Conservation (phyloP, 2,329 filamentous ascomycete genomes). For the Penicillium freii region DNA sequence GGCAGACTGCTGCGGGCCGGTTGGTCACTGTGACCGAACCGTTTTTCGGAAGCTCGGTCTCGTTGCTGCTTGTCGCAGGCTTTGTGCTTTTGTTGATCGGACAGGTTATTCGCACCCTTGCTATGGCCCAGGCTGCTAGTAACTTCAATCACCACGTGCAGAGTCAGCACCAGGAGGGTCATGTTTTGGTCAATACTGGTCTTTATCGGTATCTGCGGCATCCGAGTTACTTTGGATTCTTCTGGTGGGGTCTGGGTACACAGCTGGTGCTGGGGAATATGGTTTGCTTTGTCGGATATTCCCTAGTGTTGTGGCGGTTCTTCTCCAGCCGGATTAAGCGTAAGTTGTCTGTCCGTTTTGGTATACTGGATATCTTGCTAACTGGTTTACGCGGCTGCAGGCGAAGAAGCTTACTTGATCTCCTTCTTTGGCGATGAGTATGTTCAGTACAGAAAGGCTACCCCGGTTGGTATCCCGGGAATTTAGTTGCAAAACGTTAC, state of each 20-base stretch:
- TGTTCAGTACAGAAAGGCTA: slow-evolving; percentile 66
- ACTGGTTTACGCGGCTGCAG: slow-evolving; percentile 37
- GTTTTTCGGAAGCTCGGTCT: slow-evolving; percentile 27
- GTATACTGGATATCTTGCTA: neutral
- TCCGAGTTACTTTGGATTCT: slow-evolving; percentile 96
- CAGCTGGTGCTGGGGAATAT: slow-evolving; percentile 86
- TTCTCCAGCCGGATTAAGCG: slow-evolving; percentile 69
- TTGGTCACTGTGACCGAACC: slow-evolving; percentile 48
- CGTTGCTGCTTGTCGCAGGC: slow-evolving; percentile 52
- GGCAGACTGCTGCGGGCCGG: slow-evolving; percentile 26
- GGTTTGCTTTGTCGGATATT: slow-evolving; percentile 72
- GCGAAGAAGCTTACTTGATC: slow-evolving; percentile 75
- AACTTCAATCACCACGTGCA: slow-evolving; percentile 92
- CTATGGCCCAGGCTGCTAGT: slow-evolving; percentile 83
- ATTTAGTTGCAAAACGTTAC: slow-evolving; percentile 41
- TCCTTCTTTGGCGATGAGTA: slow-evolving; percentile 86
- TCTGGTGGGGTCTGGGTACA: slow-evolving; percentile 96
- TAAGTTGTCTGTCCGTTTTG: slow-evolving; percentile 40
- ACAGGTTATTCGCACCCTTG: slow-evolving; percentile 72
- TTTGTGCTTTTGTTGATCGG: slow-evolving; percentile 65
- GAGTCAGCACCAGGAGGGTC: slow-evolving; percentile 63
- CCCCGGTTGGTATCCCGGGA: slow-evolving; percentile 78
- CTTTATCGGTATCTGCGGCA: slow-evolving; percentile 76
- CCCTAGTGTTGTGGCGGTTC: slow-evolving; percentile 77
- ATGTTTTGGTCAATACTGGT: slow-evolving; percentile 78